A percentile compares a stretch with the other conserved stretches of the same genome.
Evolutionary conservation across 1,139 yeast genomes (phyloP).

Genomic region (Debaryomyces nepalensis): DNA sequence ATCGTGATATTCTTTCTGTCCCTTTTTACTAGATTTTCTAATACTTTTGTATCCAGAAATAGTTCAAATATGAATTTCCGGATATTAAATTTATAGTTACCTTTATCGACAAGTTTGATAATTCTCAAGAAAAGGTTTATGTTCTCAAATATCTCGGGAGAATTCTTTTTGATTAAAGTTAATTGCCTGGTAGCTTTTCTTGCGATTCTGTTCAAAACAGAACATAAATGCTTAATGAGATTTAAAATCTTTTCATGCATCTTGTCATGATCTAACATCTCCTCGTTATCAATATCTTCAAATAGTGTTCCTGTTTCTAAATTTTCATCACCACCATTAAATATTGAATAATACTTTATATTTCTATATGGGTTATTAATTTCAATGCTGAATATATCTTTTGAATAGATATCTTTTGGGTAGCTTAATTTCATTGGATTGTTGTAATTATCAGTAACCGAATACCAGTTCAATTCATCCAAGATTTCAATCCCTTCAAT

Average conservation of each 20-base stretch:
- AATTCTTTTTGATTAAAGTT: conserved; percentile 54
- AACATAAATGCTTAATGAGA: conserved; percentile 60
- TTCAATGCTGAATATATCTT: conserved; percentile 29
- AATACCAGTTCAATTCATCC: conserved; percentile 80
- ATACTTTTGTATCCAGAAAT: conserved; percentile 56
- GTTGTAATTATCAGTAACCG: conserved; percentile 57
- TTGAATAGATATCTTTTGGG: conserved; percentile 38
- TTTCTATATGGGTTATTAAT: conserved; percentile 39
- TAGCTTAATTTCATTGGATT: conserved; percentile 61
- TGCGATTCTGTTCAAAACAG: conserved; percentile 68
- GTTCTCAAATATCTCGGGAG: conserved; percentile 61
- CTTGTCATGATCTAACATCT: conserved; percentile 23
- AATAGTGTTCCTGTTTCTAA: conserved; percentile 16
- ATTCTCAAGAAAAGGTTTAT: conserved; percentile 63
- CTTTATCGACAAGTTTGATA: conserved; percentile 65
- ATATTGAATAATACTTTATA: conserved; percentile 34
- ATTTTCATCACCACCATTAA: conserved; percentile 22
- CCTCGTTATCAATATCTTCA: conserved; percentile 17
- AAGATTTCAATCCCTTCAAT: conserved; percentile 83
- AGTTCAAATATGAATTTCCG: conserved; percentile 72
- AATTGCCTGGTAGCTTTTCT: conserved; percentile 69
- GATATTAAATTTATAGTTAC: conserved; percentile 65
- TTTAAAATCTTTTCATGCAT: conserved; percentile 46
- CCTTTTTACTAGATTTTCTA: conserved; percentile 56
- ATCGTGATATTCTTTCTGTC: conserved; percentile 25